Conservation (phyloP, 148 eudicot species). For the Euryodendron excelsum region DNA sequence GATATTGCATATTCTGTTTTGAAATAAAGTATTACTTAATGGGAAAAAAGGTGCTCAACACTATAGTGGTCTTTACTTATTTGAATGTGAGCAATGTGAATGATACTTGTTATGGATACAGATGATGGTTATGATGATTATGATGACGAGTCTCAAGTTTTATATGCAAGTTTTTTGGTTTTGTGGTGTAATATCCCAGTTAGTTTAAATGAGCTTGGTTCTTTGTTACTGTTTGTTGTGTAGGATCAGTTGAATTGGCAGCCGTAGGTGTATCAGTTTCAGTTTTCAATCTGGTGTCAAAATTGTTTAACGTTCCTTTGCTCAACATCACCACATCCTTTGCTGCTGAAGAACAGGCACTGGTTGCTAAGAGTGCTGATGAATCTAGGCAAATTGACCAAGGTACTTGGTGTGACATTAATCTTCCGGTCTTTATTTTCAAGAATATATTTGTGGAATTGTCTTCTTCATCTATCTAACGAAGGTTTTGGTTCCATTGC, state of each 20-base stretch:
- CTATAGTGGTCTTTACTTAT: too few relatives aligned
- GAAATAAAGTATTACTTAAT: too few relatives aligned
- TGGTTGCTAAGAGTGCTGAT: slow-evolving; percentile 25
- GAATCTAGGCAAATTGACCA: slow-evolving; percentile 26
- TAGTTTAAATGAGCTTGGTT: neutral
- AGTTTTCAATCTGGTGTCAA: slow-evolving; percentile 82
- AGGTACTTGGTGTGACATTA: slow-evolving; percentile 39
- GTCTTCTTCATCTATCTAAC: slow-evolving; percentile 10
- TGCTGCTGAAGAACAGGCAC: slow-evolving; percentile 94
- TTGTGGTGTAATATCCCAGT: neutral
- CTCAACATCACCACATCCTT: slow-evolving; percentile 94
- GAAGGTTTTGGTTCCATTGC: slow-evolving; percentile 12
- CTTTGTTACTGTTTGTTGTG: slow-evolving; percentile 14
- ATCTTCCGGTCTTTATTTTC: too few relatives aligned
- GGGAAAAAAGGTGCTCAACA: too few relatives aligned
- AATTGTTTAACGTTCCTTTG: slow-evolving; percentile 88
- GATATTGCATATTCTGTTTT: too few relatives aligned
- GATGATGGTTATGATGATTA: neutral
- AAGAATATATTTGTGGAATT: neutral
- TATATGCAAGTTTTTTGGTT: neutral
- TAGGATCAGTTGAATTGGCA: slow-evolving; percentile 89
- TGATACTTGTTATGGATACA: neutral
- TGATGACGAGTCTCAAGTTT: neutral
- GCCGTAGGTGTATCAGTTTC: slow-evolving; percentile 93
- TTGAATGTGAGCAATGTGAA: neutral